Evolutionary conservation across 129 eudicot species (phyloP), one percentile per base, ranked within the genome.

Genomic region (Oenanthe sinensis): DNA sequence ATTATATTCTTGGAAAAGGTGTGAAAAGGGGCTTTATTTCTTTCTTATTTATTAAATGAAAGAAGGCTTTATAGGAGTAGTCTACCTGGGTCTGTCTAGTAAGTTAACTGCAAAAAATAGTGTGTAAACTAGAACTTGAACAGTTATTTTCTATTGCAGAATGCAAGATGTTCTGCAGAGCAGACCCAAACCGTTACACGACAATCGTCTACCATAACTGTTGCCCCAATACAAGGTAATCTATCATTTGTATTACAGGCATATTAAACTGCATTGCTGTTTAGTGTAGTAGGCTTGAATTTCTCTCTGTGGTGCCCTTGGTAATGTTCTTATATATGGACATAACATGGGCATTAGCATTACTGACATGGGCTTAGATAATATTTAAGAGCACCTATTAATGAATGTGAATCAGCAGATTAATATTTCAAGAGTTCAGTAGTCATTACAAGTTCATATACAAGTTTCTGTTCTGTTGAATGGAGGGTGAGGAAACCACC

Each of bases 141-240:
- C 78, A 49, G 45, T 33, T 48, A 75, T 47, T 80, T 67, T 67
- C 28, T 15, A 33, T 37, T 75, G 83, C 91, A 90, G 98, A 88
- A 62, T 83, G 93, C 92, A 78, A 90, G 88, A 65, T 88, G 91
- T 81, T 89, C 87, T 79, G 91, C 89, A 30, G 97, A 83, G 86
- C 97, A 91, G 79, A 93, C 98, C 67, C 92, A 87, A 82, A 93
- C 92, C 2, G 87, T 91, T 22, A 85, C 93, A 55, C 88, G 90
- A 37, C 87, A 90, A 77, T 88, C 90, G 28, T 87, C 97, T 74
- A 88, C 91, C 42, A 93, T 93, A 71, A 91, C 95, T 52, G 81
- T 89, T 82, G 95, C 97, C 63, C 98, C 98, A 26, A 43, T 79
- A 63, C 93, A 87, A 85, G 91, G 97, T 90, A 84, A n/a, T 49